Evolutionary conservation across 176 grass and related monocot species (phyloP).

Genomic region (Cenchrus purpureus): DNA sequence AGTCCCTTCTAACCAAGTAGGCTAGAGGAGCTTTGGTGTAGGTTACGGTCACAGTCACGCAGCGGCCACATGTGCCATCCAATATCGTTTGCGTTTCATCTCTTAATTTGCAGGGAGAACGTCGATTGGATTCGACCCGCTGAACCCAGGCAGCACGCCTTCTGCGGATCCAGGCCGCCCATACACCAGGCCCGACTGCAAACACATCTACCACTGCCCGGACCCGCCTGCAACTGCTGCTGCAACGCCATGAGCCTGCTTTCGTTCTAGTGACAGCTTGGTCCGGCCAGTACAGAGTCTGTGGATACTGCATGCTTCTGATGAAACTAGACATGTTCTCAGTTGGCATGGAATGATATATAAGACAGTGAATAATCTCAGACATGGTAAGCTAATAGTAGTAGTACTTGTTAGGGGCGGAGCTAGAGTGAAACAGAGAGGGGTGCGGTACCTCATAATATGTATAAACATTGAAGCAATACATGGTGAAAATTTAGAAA

Average conservation of each 20-base stretch:
- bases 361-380: neutral
- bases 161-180: neutral
- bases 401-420: no score
- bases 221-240: neutral
- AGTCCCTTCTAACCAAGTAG: no score
- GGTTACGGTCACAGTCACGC: neutral
- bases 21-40: neutral
- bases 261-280: neutral
- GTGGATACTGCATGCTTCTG: neutral
- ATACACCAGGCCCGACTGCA: neutral
- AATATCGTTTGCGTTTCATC: neutral
- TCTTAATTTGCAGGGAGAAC: neutral
- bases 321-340: neutral
- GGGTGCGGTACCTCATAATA: no score
- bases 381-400: neutral
- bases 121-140: neutral
- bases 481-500: no score
- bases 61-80: neutral
- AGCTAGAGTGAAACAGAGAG: no score
- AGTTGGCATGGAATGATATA: neutral
- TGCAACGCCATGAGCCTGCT: neutral
- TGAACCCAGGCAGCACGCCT: neutral
- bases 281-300: no score
- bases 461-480: no score
- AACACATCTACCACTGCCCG: neutral